Evolutionary conservation across 495 filamentous ascomycete species (phyloP).

Genomic region (Trichoderma parareesei): DNA sequence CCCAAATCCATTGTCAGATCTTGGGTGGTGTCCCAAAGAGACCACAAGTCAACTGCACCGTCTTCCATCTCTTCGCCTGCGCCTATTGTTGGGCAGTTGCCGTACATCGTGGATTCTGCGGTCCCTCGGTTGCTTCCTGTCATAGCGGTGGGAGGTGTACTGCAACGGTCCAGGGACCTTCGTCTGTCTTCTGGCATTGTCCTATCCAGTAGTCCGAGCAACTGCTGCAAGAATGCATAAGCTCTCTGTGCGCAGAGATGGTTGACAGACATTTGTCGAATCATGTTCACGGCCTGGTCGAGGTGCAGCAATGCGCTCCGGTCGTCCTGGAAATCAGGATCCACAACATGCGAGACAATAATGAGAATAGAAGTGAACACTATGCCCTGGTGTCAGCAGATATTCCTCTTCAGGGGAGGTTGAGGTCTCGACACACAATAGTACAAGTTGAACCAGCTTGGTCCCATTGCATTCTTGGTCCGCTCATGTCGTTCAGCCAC

Average conservation of each 20-base stretch:
- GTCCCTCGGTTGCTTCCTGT: not conserved
- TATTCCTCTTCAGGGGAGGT: not conserved
- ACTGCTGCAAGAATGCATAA: slow-evolving; percentile 13
- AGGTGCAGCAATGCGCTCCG: slow-evolving; percentile 10
- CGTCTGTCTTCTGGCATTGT: slow-evolving; percentile 13
- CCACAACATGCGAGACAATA: slow-evolving; percentile 14
- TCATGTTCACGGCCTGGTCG: slow-evolving; percentile 14
- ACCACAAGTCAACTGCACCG: slow-evolving; percentile 11
- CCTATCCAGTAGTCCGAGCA: slow-evolving; percentile 13
- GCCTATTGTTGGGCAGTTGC: slow-evolving; percentile 3
- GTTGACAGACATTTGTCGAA: slow-evolving; percentile 14
- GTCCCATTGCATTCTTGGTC: slow-evolving; percentile 14
- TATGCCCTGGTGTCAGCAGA: not conserved
- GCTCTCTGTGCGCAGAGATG: slow-evolving; percentile 14
- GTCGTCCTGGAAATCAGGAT: slow-evolving; percentile 13
- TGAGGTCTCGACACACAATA: slow-evolving; percentile 3
- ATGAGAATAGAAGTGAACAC: slow-evolving; percentile 13
- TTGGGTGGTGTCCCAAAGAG: slow-evolving; percentile 13
- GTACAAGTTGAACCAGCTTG: slow-evolving; percentile 15
- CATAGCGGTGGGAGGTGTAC: slow-evolving; percentile 4
- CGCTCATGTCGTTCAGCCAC: slow-evolving; percentile 12
- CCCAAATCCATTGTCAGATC: slow-evolving; percentile 12
- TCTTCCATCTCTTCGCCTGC: not conserved
- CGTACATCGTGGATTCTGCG: not conserved
- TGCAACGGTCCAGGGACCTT: slow-evolving; percentile 3